These are phyloP conservation scores for Cadophora luteo-olivacea DNA, from an alignment of 2,329 filamentous ascomycete species.

Conservation along the genomic window DNA sequence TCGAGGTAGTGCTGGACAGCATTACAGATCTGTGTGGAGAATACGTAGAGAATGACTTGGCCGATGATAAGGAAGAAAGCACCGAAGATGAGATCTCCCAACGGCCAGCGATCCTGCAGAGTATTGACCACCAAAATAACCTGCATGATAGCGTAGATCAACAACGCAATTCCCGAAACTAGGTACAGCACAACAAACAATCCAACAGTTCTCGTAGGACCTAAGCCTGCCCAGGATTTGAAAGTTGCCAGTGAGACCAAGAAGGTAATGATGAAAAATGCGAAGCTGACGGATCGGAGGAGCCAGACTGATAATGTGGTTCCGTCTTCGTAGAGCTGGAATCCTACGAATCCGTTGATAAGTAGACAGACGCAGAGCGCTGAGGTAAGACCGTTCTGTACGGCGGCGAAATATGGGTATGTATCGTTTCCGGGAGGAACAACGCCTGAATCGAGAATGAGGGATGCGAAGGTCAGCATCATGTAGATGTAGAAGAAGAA, in stretches of 20 bases:
- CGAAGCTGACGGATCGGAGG: conserved; percentile 76
- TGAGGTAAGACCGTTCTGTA: conserved; percentile 84
- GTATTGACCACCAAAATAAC: conserved; percentile 87
- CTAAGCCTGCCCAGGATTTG: conserved; percentile 86
- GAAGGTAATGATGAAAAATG: conserved; percentile 86
- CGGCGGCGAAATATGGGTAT: conserved; percentile 90
- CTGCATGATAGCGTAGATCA: conserved; percentile 88
- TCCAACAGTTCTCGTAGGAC: conserved; percentile 84
- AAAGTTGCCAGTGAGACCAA: conserved; percentile 91
- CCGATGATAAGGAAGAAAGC: conserved; percentile 90
- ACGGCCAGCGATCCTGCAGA: conserved; percentile 91
- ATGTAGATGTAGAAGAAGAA: conserved; percentile 98
- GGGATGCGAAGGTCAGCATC: conserved; percentile 84
- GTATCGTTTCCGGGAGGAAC: conserved; percentile 80
- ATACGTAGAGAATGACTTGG: conserved; percentile 91
- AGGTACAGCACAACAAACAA: conserved; percentile 93
- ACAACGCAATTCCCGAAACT: conserved; percentile 84
- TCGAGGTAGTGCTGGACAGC: conserved; percentile 91
- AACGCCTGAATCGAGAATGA: conserved; percentile 92
- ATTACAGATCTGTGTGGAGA: conserved; percentile 84
- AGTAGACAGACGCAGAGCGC: conserved; percentile 87
- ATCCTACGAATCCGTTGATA: conserved; percentile 98
- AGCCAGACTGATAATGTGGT: conserved; percentile 95
- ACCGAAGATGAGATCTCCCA: conserved; percentile 90
- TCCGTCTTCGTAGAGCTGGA: conserved; percentile 97